phyloP scores from a whole-genome alignment of 2,329 filamentous ascomycete species.

The Cercospora brassicicola region DNA sequence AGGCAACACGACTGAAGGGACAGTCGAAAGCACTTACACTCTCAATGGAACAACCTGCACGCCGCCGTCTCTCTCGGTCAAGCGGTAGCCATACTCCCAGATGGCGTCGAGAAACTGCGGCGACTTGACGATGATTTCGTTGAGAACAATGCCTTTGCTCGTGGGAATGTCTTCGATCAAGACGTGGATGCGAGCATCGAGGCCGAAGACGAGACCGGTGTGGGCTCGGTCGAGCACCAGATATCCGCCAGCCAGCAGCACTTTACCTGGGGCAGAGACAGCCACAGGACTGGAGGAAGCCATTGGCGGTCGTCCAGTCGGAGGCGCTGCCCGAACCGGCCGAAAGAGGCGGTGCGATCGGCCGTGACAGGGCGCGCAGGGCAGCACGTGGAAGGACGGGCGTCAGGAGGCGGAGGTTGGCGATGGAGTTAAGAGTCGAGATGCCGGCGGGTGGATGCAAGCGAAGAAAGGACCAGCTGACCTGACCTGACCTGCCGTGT shows the following conservation, averaged over 20 bases:
- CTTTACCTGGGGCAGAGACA: constrained; percentile 92
- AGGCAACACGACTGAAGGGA: not conserved
- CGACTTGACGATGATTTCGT: constrained; percentile 80
- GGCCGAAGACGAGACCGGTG: constrained; percentile 69
- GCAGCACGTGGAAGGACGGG: not conserved
- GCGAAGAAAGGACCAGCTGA: constrained; percentile 10
- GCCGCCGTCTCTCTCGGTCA: constrained; percentile 70
- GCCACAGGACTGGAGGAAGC: constrained; percentile 31
- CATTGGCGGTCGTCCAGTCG: constrained; percentile 27
- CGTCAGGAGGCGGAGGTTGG: not conserved
- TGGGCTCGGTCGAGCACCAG: constrained; percentile 86
- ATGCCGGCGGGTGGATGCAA: constrained; percentile 12
- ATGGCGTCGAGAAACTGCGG: constrained; percentile 85
- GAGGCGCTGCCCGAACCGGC: constrained; percentile 20
- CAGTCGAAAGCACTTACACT: constrained; percentile 59
- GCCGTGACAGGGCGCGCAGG: not conserved
- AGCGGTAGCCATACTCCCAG: constrained; percentile 82
- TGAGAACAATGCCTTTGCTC: constrained; percentile 60
- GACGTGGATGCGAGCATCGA: constrained; percentile 64
- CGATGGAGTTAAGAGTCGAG: constrained; percentile 1
- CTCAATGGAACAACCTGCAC: constrained; percentile 77
- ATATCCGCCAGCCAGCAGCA: constrained; percentile 91
- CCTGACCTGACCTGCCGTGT: not conserved
- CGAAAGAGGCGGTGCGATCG: constrained; percentile 14
- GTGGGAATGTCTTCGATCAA: constrained; percentile 58